phyloP scores from a whole-genome alignment of 164 flowering plant genomes.

The Chimonanthus praecox region DNA sequence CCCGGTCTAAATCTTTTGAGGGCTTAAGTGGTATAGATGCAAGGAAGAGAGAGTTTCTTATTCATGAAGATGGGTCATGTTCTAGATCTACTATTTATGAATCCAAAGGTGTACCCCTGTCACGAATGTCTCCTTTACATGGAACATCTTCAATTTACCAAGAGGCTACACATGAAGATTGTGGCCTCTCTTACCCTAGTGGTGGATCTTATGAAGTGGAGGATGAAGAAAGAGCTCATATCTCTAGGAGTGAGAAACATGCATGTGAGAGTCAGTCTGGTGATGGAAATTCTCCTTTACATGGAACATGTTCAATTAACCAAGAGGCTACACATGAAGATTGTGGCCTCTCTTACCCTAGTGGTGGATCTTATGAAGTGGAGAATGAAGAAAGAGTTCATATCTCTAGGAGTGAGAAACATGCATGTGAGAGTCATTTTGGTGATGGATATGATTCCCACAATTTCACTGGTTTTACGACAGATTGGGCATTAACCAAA shows the following conservation, averaged over 20 bases:
- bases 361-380: constrained; percentile 17
- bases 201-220: constrained; percentile 14
- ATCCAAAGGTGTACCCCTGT: constrained; percentile 2
- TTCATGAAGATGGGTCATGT: constrained; percentile 17
- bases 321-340: constrained; percentile 1
- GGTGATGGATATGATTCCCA: constrained; percentile 43
- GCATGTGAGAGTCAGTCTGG: constrained; percentile 1
- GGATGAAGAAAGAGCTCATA: constrained; percentile 25
- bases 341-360: constrained; percentile 3
- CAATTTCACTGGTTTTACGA: constrained; percentile 38
- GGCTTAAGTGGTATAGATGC: constrained; percentile 34
- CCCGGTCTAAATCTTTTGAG: constrained; percentile 46
- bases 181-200: constrained; percentile 9
- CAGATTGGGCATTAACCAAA: constrained; percentile 52
- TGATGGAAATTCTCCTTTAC: not conserved
- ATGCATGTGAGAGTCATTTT: constrained; percentile 19
- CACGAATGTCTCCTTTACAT: not conserved
- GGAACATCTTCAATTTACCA: not conserved
- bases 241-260: not conserved
- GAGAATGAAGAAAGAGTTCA: constrained; percentile 26
- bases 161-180: constrained; percentile 8
- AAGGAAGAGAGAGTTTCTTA: constrained; percentile 23
- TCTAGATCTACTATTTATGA: not conserved
- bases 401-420: constrained; percentile 19
- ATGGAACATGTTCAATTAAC: not conserved